Percentiles rank a stretch among this genome's conserved stretches.
Evolutionary conservation across 768 basidiomycete species (phyloP).

Genomic region (Russula brevipes): DNA sequence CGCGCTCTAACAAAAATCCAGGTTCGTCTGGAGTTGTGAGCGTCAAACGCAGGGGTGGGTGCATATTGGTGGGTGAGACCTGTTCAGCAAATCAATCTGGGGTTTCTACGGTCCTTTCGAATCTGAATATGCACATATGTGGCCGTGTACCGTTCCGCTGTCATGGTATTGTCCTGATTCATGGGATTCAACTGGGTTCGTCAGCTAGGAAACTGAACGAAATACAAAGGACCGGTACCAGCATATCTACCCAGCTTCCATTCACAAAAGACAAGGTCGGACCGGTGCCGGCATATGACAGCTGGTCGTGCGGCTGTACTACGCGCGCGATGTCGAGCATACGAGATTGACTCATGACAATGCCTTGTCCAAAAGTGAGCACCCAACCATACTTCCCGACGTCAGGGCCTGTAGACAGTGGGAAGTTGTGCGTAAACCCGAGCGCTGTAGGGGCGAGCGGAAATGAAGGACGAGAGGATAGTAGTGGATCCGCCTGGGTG

Average conservation of each 20-base stretch:
- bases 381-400: constrained; percentile 47
- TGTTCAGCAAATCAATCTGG: constrained; percentile 29
- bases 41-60: constrained; percentile 66
- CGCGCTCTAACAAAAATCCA: constrained; percentile 64
- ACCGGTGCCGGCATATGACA: constrained; percentile 40
- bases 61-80: constrained; percentile 59
- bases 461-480: constrained; percentile 46
- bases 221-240: constrained; percentile 36
- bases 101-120: neutral
- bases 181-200: constrained; percentile 51
- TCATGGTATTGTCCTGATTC: constrained; percentile 41
- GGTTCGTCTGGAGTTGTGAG: constrained; percentile 68
- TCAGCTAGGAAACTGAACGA: neutral
- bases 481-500: constrained; percentile 25
- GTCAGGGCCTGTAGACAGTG: constrained; percentile 35
- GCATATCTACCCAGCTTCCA: constrained; percentile 60
- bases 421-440: constrained; percentile 49
- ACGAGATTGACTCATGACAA: constrained; percentile 68
- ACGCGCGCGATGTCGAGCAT: constrained; percentile 69
- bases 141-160: constrained; percentile 62
- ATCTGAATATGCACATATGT: constrained; percentile 49
- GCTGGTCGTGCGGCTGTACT: constrained; percentile 50
- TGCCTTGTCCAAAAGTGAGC: constrained; percentile 68
- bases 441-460: constrained; percentile 44
- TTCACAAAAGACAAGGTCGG: constrained; percentile 44